phyloP scores from a whole-genome alignment of 257 asterid species.

The Capsicum pubescens region DNA sequence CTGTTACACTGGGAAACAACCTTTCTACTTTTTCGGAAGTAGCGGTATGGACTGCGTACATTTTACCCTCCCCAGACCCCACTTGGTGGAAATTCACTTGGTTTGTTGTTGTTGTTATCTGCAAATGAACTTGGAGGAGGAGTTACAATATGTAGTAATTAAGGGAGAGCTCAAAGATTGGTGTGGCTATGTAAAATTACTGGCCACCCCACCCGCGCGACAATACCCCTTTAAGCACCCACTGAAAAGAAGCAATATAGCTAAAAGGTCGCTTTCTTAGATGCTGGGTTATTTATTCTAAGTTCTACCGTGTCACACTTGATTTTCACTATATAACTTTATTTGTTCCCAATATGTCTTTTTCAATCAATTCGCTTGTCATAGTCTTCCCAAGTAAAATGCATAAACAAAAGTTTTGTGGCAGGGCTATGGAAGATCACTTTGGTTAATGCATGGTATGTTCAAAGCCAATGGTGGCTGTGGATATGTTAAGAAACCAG shows the following conservation, averaged over 20 bases:
- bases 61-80: neutral
- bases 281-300: neutral
- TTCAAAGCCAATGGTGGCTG: conserved; percentile 38
- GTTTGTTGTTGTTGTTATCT: neutral
- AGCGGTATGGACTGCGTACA: neutral
- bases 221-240: conserved; percentile 12
- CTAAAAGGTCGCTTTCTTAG: neutral
- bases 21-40: too few relatives aligned
- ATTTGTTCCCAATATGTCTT: neutral
- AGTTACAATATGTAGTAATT: neutral
- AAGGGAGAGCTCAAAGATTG: neutral
- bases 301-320: neutral
- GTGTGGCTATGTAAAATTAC: neutral
- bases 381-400: neutral
- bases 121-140: conserved; percentile 15
- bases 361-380: neutral
- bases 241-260: neutral
- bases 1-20: neutral
- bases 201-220: too few relatives aligned
- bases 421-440: conserved; percentile 34
- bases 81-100: neutral
- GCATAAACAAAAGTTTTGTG: conserved; percentile 24
- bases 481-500: conserved; percentile 35
- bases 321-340: neutral
- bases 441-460: conserved; percentile 38